Evolutionary conservation across 2,329 filamentous ascomycete species (phyloP), one percentile per base, ranked within the genome.

Genomic region (Hypoxylon sp.): DNA sequence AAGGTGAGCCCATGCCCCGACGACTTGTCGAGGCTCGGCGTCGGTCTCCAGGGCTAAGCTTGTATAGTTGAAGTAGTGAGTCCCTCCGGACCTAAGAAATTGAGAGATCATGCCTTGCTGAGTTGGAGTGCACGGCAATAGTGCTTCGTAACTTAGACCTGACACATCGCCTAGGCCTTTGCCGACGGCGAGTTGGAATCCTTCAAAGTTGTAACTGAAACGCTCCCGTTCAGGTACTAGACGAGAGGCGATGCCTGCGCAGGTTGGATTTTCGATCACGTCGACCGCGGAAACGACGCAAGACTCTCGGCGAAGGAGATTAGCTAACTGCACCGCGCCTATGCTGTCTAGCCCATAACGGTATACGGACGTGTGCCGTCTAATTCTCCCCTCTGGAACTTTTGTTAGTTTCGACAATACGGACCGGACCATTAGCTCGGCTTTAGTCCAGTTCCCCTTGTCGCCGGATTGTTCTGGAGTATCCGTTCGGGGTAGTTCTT

Each of bases 341-440:
- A 98, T 96, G 76, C 94, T 98, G 79, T 98, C 94, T 2, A 98
- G 82, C 0, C 95, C 95, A n/a, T 97, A 87, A 64, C 92, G 89
- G 74, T 95, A 97, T 53, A 98, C 93, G 0, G 92, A 93, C 0
- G 89, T 93, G 8, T 86, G 76, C 11, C 84, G 84, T 2, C 77
- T 74, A 51, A 97, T 90, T 0, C 80, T 81, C 0, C 82, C 74
- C 1, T 76, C 62, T 0, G 86, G 77, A 3, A 86, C 79, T 1
- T 83, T 81, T 0, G 91, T 89, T 24, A 96, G 83, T 6, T 80
- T 80, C 0, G 88, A 84, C 17, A 94, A 78, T 0, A 89, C 82
- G 0, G 83, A 75, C 3, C 89, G 86, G 39, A 94, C 82, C 2
- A 76, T 73, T 0, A 71, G 70, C 73, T 93, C 89, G 0, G 82